Evolutionary conservation across 164 flowering plant genomes (phyloP).

Genomic region (Liquidambar formosana): DNA sequence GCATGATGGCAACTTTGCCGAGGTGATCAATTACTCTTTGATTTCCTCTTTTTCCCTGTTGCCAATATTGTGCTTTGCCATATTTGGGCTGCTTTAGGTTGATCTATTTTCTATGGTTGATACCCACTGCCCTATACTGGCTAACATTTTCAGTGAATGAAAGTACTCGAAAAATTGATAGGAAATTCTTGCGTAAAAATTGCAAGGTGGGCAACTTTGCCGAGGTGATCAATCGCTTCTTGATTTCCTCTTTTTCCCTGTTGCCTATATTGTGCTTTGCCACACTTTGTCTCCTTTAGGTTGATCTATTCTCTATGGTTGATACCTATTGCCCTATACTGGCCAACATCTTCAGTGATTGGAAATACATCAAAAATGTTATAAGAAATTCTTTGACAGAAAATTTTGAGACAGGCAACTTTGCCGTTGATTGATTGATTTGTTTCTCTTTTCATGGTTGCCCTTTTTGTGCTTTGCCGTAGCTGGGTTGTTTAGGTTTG

Average conservation of each 20-base stretch:
- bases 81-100: constrained; percentile 3
- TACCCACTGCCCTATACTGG: background rate
- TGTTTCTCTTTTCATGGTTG: constrained; percentile 16
- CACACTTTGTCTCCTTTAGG: background rate
- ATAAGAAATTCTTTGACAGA: too few species aligned
- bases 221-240: constrained; percentile 35
- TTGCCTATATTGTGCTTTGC: constrained; percentile 29
- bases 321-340: background rate
- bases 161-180: too few species aligned
- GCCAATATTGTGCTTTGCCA: constrained; percentile 24
- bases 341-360: constrained; percentile 4
- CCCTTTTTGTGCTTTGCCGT: background rate
- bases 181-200: too few species aligned
- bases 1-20: constrained; percentile 49
- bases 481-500: too few species aligned
- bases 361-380: too few species aligned
- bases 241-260: constrained; percentile 39
- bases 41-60: constrained; percentile 41
- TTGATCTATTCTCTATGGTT: background rate
- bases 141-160: constrained; percentile 1
- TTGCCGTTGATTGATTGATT: constrained; percentile 7
- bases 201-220: constrained; percentile 43
- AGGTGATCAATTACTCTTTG: constrained; percentile 30
- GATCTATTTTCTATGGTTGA: background rate
- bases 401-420: constrained; percentile 1